A percentile compares a stretch with the other conserved stretches of the same genome.
Conservation (phyloP, 257 asterid species). For the Orobanche coerulescens region DNA sequence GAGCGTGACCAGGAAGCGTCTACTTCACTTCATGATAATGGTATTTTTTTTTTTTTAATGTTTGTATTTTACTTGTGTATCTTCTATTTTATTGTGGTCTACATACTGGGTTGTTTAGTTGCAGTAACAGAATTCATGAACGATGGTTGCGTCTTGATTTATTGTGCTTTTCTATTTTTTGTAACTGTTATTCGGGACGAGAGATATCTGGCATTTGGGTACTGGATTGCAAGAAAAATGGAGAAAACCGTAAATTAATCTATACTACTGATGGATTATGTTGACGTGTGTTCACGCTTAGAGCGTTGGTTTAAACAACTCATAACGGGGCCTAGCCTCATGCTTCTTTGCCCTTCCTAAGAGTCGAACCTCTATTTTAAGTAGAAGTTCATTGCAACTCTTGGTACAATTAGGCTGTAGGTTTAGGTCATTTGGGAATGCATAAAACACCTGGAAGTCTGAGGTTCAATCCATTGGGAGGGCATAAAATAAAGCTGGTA, state of each 20-base stretch:
- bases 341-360: too few relatives aligned
- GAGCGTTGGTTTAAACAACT: too few relatives aligned
- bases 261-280: constrained; percentile 4
- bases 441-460: too few relatives aligned
- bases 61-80: background rate
- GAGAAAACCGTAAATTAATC: background rate
- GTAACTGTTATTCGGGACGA: background rate
- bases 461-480: too few relatives aligned
- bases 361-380: too few relatives aligned
- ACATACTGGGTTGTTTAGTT: background rate
- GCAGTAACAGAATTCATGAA: background rate
- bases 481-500: too few relatives aligned
- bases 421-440: too few relatives aligned
- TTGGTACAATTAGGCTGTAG: too few relatives aligned
- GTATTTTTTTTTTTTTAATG: constrained; percentile 8
- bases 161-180: background rate
- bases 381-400: too few relatives aligned
- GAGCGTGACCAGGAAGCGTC: constrained; percentile 55
- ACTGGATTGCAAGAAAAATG: background rate
- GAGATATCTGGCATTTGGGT: background rate
- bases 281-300: too few relatives aligned
- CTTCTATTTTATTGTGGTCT: background rate
- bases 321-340: too few relatives aligned
- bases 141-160: background rate
- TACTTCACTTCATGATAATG: constrained; percentile 32